These are phyloP conservation scores for Parafenestella ontariensis DNA, from an alignment of 2,329 filamentous ascomycete genomes.

Conservation along the genomic window DNA sequence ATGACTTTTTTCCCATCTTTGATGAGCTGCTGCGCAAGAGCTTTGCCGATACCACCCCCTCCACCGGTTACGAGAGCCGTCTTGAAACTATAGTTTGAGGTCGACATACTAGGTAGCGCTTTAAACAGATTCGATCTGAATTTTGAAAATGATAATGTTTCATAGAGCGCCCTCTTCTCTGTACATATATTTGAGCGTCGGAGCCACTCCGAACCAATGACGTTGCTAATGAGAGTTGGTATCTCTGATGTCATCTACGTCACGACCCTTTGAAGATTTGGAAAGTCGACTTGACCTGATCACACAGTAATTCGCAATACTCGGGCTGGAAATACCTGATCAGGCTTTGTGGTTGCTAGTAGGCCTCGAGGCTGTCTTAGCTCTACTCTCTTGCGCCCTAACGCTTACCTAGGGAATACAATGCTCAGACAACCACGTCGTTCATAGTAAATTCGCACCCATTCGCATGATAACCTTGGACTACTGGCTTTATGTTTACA, in stretches of 20 bases:
- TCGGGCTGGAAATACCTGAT: no score
- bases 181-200: not conserved
- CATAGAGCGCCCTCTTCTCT: no score
- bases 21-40: conserved; percentile 57
- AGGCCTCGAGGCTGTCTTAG: no score
- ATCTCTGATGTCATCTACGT: conserved; percentile 2
- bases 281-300: not conserved
- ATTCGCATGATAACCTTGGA: no score
- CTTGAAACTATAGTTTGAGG: conserved; percentile 45
- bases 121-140: not conserved
- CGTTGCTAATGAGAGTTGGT: not conserved
- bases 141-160: no score
- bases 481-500: no score
- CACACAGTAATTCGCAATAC: not conserved
- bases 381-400: no score
- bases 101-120: conserved; percentile 13
- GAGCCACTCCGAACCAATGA: not conserved
- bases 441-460: no score
- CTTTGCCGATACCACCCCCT: conserved; percentile 61
- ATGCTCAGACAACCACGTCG: no score
- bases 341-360: no score
- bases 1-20: conserved; percentile 58
- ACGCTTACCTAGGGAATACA: no score
- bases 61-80: conserved; percentile 57
- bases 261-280: not conserved